Evolutionary conservation across 768 basidiomycete species (phyloP), one percentile per base, ranked within the genome.

Genomic region (Russula earlei): DNA sequence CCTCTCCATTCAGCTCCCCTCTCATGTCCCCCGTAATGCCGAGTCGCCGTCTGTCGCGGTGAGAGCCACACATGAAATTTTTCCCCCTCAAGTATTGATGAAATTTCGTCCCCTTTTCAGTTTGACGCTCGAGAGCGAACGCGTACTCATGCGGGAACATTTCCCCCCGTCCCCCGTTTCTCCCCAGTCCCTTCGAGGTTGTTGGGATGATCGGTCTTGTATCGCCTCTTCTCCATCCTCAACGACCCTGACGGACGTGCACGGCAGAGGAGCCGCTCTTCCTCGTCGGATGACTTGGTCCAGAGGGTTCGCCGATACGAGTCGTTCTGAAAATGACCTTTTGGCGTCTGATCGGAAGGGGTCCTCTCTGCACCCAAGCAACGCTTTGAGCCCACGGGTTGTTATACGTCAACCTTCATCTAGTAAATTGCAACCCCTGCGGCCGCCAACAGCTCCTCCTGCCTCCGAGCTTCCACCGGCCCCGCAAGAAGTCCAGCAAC

Each of bases 341-440:
- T 31, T 37, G 29, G 17, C 33, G 11, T 56, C 59, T 20, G 44
- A 50, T 50, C 43, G 19, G 22, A 36, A 45, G 10, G 22, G 22
- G 19, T 38, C 44, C 1, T 31, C 52, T 54, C 36, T 15, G 9
- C 31, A n/a, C 40, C 24, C 41, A 17, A 40, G 12, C 29, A 56
- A 59, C 44, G 33, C 53, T 44, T 25, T 49, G 38, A 15, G 44
- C 22, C 55, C 59, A 20, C 52, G 55, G 17, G 62, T 57, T 29
- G 42, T 61, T 36, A 34, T 61, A 24, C 59, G 59, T 36, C 59
- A 61, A 31, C 59, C 62, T 40, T 62, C 62, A 12, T 36, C 56
- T 12, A 62, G 25, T 36, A 49, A 17, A 52, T 24, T 55, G 17
- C 59, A 51, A 15, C 20, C 58, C 10, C 24, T 56, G 8, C 50